Base-by-base conservation (phyloP, 352 stramenopile species). In the Phytophthora tentaculata region DNA sequence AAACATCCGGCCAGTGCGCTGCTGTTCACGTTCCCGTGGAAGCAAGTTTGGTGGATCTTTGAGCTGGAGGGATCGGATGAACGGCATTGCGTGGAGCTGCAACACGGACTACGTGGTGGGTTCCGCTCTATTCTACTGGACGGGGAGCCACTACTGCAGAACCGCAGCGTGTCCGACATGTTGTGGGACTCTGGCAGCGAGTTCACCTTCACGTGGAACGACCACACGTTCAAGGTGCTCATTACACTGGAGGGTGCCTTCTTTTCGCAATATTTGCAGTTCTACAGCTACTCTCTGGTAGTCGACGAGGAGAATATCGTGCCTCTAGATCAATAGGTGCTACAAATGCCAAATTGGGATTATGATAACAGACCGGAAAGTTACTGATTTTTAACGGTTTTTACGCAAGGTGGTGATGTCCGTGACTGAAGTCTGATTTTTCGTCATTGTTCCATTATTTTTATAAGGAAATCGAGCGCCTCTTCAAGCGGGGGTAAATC, bases 21-120 rank as follows among this genome's bases (percentile, higher is more conserved):
- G 16, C 52, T 95, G 51, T 91, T 92, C 58, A 95, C 87, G 32
- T 95, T 95, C 58, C 87, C 87, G 45, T 95, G 87, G 87, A 95
- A 95, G 59, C 87, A 95, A 57, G 71, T 93, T 41, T 95, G 87
- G 87, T 95, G 87, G 87, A 84, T 92, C 53, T 86, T 95, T 44
- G 79, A 86, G 62, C 52, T 89, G 56, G 72, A 87, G 37, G 73
- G 67, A 5, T 76, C 63, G 20, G 80, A 78, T 26, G 82, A 84
- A 55, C 72, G 67, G 41, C 80, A 93, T 73, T 86, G 74, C 26
- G 77, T 95, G 26, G 86, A 95, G 63, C 43, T 95, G 57, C 86
- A 95, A 69, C 86, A 95, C 55, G 86, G 83, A 17, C 71, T 95
- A 7, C 84, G 84, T 20, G 84, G 86, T 26, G 86, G 86, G 16